phyloP scores from a whole-genome alignment of 2,329 filamentous ascomycete species.

The Neofusicoccum cordaticola region DNA sequence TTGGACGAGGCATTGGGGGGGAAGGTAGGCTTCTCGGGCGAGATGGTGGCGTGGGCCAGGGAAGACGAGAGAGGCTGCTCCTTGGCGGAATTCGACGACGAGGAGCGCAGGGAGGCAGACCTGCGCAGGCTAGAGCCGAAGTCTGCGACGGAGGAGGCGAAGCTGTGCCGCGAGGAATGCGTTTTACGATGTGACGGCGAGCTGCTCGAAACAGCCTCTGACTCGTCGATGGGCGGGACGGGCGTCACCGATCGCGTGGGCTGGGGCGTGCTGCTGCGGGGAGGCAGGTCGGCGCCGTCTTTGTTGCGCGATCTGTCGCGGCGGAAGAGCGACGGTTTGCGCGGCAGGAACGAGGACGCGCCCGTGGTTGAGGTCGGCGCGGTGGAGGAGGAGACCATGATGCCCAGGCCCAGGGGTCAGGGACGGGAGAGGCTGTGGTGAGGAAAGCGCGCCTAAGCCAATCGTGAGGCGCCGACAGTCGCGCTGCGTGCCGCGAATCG shows the following conservation, averaged over 20 bases:
- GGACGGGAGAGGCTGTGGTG: conserved; percentile 3
- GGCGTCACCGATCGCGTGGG: conserved; percentile 13
- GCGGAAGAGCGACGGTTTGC: conserved; percentile 17
- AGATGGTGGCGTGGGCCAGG: conserved; percentile 34
- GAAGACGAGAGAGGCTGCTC: conserved; percentile 23
- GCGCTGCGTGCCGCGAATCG: conserved; percentile 7
- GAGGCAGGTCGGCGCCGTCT: conserved; percentile 3
- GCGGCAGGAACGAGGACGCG: conserved; percentile 9
- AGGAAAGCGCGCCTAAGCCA: neutral
- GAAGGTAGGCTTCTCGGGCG: conserved; percentile 33
- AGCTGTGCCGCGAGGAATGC: conserved; percentile 21
- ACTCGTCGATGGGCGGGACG: conserved; percentile 17
- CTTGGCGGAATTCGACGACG: conserved; percentile 29
- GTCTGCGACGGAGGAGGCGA: conserved; percentile 38
- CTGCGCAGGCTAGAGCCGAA: conserved; percentile 38
- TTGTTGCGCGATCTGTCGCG: conserved; percentile 12
- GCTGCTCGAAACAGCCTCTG: conserved; percentile 9
- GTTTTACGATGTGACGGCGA: conserved; percentile 27
- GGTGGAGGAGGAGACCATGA: conserved; percentile 16
- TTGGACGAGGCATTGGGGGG: conserved; percentile 26
- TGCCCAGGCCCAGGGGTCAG: conserved; percentile 10
- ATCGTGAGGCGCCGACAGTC: conserved; percentile 6
- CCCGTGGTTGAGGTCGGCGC: conserved; percentile 1
- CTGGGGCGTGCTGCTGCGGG: conserved; percentile 14
- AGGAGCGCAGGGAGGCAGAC: conserved; percentile 42